phyloP scores from a whole-genome alignment of 306 rosid genomes.

The Casuarina equisetifolia region DNA sequence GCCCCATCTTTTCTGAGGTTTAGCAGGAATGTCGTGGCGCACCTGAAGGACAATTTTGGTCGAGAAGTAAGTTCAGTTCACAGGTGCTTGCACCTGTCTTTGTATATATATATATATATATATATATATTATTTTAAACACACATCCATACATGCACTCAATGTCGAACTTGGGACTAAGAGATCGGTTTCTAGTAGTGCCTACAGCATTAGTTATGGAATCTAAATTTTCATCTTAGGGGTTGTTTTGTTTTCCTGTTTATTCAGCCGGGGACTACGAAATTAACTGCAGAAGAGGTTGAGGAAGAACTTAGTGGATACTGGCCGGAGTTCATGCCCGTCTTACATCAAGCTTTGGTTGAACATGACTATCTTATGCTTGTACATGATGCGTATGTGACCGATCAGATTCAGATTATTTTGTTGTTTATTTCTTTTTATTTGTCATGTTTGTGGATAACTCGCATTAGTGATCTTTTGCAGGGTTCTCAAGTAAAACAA shows the following conservation, averaged over 20 bases:
- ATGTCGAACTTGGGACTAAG: too few species aligned
- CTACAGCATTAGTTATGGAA: too few species aligned
- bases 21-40: constrained; percentile 1
- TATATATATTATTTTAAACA: not conserved
- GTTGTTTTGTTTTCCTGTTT: not conserved
- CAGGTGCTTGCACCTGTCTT: not conserved
- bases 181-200: too few species aligned
- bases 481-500: constrained; percentile 4
- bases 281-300: not conserved
- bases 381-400: constrained; percentile 8
- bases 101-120: not conserved
- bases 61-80: not conserved
- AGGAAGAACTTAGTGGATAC: not conserved
- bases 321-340: constrained; percentile 13
- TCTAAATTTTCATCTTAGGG: too few species aligned
- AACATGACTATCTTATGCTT: constrained; percentile 5
- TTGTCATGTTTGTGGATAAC: not conserved
- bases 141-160: too few species aligned
- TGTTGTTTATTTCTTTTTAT: not conserved
- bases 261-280: not conserved
- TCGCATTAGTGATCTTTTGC: not conserved
- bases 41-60: not conserved
- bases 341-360: not conserved
- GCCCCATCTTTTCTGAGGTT: constrained; percentile 6
- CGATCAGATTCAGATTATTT: not conserved